A percentile compares a stretch with the other conserved stretches of the same genome.
Evolutionary conservation across 2,329 filamentous ascomycete species (phyloP).

Genomic region (Albophoma yamanashiensis): DNA sequence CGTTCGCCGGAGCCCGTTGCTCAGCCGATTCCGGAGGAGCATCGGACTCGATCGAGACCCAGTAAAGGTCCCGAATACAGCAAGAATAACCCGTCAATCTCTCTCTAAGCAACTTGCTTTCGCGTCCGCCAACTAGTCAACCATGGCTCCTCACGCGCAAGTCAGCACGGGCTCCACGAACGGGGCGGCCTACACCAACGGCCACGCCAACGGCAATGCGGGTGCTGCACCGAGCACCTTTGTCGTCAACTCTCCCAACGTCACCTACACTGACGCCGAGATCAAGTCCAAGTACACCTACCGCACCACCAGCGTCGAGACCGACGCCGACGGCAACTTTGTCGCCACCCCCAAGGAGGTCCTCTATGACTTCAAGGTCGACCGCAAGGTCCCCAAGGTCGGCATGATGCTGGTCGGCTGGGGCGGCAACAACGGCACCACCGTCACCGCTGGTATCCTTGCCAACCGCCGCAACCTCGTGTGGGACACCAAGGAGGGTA

Average conservation of each 20-base stretch:
- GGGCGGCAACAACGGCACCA: constrained; percentile 97
- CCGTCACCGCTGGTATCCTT: constrained; percentile 92
- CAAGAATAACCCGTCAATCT: constrained; percentile 16
- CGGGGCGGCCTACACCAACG: constrained; percentile 43
- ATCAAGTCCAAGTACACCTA: constrained; percentile 96
- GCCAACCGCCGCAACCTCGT: constrained; percentile 78
- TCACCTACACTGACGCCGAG: constrained; percentile 75
- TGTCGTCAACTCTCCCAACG: constrained; percentile 84
- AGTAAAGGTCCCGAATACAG: constrained; percentile 35
- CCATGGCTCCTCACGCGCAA: constrained; percentile 90
- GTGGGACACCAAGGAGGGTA: constrained; percentile 92
- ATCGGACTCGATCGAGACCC: constrained; percentile 54
- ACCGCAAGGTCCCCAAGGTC: constrained; percentile 84
- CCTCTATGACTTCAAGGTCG: constrained; percentile 93
- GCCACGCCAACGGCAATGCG: constrained; percentile 29
- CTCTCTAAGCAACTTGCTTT: neutral
- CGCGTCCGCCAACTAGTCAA: constrained; percentile 13
- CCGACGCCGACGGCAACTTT: constrained; percentile 62
- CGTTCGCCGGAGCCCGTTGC: constrained; percentile 93
- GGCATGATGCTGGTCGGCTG: constrained; percentile 97
- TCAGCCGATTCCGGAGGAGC: constrained; percentile 78
- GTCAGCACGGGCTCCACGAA: constrained; percentile 43
- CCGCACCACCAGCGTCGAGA: constrained; percentile 77
- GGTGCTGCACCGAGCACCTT: constrained; percentile 54
- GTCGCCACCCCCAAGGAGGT: constrained; percentile 81